Conservation (phyloP, 805 yeast genomes). For the Metschnikowia picachoensis region DNA sequence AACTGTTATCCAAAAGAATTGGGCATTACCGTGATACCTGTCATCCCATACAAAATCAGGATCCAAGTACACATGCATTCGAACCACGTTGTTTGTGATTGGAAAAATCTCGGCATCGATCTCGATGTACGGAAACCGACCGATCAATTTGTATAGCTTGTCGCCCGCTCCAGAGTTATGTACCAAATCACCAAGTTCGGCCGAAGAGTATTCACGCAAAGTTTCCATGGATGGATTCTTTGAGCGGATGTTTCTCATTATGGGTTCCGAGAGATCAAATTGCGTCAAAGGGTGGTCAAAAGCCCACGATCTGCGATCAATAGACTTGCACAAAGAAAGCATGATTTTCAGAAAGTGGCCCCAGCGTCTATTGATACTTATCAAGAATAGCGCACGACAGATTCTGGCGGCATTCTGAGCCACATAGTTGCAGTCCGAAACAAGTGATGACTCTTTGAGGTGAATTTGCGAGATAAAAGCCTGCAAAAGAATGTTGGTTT, state of each 20-base stretch:
- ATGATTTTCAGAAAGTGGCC: conserved; percentile 72
- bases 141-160: conserved; percentile 54
- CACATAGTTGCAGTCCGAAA: conserved; percentile 86
- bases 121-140: conserved; percentile 71
- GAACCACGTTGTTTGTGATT: conserved; percentile 78
- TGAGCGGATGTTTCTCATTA: conserved; percentile 56
- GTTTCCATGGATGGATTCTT: conserved; percentile 68
- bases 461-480: conserved; percentile 76
- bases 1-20: conserved; percentile 88
- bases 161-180: conserved; percentile 77
- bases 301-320: conserved; percentile 84
- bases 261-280: conserved; percentile 70
- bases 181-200: conserved; percentile 84
- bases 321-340: conserved; percentile 78
- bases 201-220: conserved; percentile 65
- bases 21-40: conserved; percentile 74
- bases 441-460: conserved; percentile 74
- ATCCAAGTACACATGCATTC: conserved; percentile 65
- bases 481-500: conserved; percentile 83
- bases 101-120: conserved; percentile 84
- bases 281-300: conserved; percentile 87
- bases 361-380: conserved; percentile 90
- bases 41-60: conserved; percentile 88
- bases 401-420: conserved; percentile 96
- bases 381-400: conserved; percentile 81